Conservation (phyloP, 2,329 filamentous ascomycete species). For the Neophaeococcomyces mojaviensis region DNA sequence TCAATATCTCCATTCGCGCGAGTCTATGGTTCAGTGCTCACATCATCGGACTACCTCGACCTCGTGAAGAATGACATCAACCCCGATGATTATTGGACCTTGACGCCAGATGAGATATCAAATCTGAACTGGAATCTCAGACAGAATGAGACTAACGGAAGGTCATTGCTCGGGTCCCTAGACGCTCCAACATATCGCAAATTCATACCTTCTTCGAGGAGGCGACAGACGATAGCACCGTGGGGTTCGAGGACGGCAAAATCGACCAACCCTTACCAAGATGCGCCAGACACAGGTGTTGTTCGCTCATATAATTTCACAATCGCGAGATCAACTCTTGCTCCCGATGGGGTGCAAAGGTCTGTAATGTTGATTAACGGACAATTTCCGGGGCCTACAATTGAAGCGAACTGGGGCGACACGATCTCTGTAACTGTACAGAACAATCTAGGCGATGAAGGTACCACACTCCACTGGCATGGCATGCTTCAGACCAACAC, state of each 20-base stretch:
- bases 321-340: conserved; percentile 19
- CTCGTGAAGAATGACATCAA: not conserved
- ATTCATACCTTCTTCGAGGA: conserved; percentile 10
- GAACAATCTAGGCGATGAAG: conserved; percentile 29
- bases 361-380: conserved; percentile 27
- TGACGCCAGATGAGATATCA: conserved; percentile 1
- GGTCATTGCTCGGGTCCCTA: conserved; percentile 15
- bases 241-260: conserved; percentile 14
- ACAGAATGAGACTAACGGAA: conserved; percentile 16
- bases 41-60: conserved; percentile 6
- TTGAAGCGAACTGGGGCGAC: conserved; percentile 25
- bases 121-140: conserved; percentile 3
- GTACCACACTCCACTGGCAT: conserved; percentile 38
- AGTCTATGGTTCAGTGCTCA: conserved; percentile 5
- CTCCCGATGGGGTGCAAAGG: conserved; percentile 26
- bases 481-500: conserved; percentile 29
- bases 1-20: not conserved
- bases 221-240: conserved; percentile 4
- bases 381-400: conserved; percentile 51
- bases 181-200: conserved; percentile 13
- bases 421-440: conserved; percentile 27
- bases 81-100: conserved; percentile 3
- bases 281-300: conserved; percentile 17
- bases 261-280: conserved; percentile 15
- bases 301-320: conserved; percentile 28